Percentiles rank a stretch among this genome's conserved stretches.
Conservation (phyloP, 148 eudicot genomes). For the Amaranthus palmeri region DNA sequence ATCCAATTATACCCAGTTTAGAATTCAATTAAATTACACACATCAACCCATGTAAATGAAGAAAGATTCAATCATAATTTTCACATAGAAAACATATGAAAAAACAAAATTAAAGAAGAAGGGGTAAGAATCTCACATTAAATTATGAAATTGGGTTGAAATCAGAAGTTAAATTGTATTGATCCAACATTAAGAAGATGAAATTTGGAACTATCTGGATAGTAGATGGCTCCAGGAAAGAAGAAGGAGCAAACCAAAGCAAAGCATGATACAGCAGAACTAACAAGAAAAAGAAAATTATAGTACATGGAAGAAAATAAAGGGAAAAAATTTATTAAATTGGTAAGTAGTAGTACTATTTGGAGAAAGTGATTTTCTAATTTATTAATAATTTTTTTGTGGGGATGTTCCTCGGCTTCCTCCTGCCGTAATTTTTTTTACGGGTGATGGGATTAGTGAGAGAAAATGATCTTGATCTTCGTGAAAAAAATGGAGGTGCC, state of each 20-base stretch:
- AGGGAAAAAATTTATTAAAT: background rate
- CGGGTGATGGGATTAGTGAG: conserved; percentile 4
- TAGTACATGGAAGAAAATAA: conserved; percentile 6
- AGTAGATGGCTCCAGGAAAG: conserved; percentile 7
- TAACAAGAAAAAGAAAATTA: background rate
- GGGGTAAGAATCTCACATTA: conserved; percentile 31
- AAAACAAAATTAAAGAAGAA: conserved; percentile 6
- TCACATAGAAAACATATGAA: background rate
- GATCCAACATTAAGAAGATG: conserved; percentile 24
- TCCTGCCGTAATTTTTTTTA: background rate
- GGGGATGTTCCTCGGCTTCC: background rate
- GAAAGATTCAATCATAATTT: background rate
- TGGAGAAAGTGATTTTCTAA: conserved; percentile 1
- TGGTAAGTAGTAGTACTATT: conserved; percentile 9
- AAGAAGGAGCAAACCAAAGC: conserved; percentile 18
- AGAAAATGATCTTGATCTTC: conserved; percentile 25
- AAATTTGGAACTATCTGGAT: conserved; percentile 11
- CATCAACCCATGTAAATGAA: background rate
- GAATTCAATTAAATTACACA: conserved; percentile 5
- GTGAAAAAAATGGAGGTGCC: conserved; percentile 29
- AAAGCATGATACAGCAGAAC: conserved; percentile 8
- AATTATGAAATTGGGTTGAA: conserved; percentile 19
- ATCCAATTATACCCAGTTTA: conserved; percentile 12
- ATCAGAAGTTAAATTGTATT: conserved; percentile 19
- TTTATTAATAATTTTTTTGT: background rate